Evolutionary conservation across 2,329 filamentous ascomycete species (phyloP).

Genomic region (Pseudofabraea citricarpa): DNA sequence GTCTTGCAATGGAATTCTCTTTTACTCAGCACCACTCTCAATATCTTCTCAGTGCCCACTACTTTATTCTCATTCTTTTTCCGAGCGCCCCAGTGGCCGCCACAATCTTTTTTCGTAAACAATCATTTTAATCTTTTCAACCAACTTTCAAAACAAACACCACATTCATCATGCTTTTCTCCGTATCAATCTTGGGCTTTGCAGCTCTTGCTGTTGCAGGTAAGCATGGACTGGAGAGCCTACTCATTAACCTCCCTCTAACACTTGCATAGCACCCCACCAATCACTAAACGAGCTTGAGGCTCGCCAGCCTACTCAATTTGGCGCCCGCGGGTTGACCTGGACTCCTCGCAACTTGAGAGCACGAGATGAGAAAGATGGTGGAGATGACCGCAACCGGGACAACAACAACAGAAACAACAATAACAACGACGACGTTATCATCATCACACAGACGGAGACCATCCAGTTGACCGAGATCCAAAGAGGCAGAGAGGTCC

Average conservation of each 20-base stretch:
- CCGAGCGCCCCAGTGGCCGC: slow-evolving; percentile 26
- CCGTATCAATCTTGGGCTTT: slow-evolving; percentile 18
- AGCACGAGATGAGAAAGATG: slow-evolving; percentile 6
- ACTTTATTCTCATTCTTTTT: slow-evolving; percentile 19
- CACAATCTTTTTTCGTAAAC: slow-evolving; percentile 16
- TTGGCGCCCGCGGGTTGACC: slow-evolving; percentile 17
- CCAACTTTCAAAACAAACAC: not conserved
- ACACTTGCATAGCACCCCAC: slow-evolving; percentile 16
- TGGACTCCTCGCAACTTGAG: slow-evolving; percentile 12
- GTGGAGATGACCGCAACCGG: slow-evolving; percentile 4
- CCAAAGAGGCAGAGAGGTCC: slow-evolving; percentile 11
- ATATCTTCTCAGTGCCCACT: slow-evolving; percentile 11
- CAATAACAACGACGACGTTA: slow-evolving; percentile 6
- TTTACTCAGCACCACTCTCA: slow-evolving; percentile 16
- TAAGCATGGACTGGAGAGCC: slow-evolving; percentile 9
- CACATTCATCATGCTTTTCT: slow-evolving; percentile 20
- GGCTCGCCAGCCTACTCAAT: too few relatives aligned
- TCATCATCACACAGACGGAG: slow-evolving; percentile 14
- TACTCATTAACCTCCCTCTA: slow-evolving; percentile 1
- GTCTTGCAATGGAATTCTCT: slow-evolving; percentile 5
- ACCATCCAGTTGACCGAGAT: slow-evolving; percentile 9
- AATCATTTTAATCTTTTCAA: slow-evolving; percentile 13
- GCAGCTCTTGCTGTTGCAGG: slow-evolving; percentile 17
- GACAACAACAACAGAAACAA: slow-evolving; percentile 8
- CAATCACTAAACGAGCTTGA: slow-evolving; percentile 8